A percentile compares a stretch with the other conserved stretches of the same genome.
Evolutionary conservation across 805 yeast species (phyloP).

Genomic region (Schwanniomyces vanrijiae): DNA sequence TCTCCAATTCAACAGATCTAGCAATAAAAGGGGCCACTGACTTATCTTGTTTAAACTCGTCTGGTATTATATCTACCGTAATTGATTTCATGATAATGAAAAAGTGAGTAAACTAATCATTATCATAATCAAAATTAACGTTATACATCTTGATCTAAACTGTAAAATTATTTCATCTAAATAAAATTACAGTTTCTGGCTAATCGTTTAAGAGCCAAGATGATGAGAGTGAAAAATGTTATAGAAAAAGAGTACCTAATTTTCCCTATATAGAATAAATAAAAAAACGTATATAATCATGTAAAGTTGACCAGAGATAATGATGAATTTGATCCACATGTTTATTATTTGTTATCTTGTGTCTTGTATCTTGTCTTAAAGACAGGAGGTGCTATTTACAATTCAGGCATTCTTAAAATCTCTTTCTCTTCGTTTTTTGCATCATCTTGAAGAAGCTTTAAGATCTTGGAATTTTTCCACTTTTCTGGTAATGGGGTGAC

Average conservation of each 20-base stretch:
- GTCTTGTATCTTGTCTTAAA: too few species aligned
- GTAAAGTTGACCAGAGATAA: not conserved
- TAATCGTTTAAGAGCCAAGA: not conserved
- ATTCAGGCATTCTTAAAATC: slow-evolving; percentile 82
- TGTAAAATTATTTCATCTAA: not conserved
- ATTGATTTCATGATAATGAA: slow-evolving; percentile 1
- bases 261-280: not conserved
- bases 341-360: too few species aligned
- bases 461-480: slow-evolving; percentile 71
- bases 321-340: not conserved
- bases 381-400: slow-evolving; percentile 7
- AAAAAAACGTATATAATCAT: not conserved
- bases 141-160: not conserved
- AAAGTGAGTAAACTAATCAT: not conserved
- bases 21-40: slow-evolving; percentile 46
- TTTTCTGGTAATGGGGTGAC: slow-evolving; percentile 85
- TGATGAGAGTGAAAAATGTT: not conserved
- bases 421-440: slow-evolving; percentile 71
- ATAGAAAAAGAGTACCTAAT: not conserved
- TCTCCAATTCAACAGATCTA: slow-evolving; percentile 57
- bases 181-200: not conserved
- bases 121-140: not conserved
- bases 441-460: slow-evolving; percentile 66
- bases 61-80: slow-evolving; percentile 19
- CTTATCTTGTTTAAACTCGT: slow-evolving; percentile 25